These are phyloP conservation scores for Tetradesmus lagerheimii DNA, from an alignment of 139 green algal genomes.

Conservation along the genomic window DNA sequence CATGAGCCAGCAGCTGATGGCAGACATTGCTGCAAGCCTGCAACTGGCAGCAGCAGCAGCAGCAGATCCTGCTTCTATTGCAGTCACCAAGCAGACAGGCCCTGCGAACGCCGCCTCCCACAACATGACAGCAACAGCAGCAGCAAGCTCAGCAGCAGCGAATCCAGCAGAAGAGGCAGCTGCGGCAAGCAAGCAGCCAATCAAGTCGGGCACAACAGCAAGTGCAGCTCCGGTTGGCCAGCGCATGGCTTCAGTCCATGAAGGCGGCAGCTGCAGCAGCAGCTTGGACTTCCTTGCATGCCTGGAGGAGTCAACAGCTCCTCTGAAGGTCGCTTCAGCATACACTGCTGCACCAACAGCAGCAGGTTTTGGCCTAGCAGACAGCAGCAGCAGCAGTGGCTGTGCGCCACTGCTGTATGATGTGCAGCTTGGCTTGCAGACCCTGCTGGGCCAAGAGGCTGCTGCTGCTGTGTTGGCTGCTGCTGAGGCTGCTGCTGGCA, in stretches of 20 bases:
- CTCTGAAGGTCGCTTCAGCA: neutral
- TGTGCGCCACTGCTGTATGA: neutral
- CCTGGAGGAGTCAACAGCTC: neutral
- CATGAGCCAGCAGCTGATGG: neutral
- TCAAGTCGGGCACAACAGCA: too few species aligned
- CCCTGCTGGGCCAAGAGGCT: neutral
- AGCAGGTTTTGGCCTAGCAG: neutral
- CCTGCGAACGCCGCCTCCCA: neutral
- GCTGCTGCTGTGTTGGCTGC: conserved; percentile 26
- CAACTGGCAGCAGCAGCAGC: neutral
- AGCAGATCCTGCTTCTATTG: neutral
- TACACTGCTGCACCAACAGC: neutral
- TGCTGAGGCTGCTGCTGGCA: neutral
- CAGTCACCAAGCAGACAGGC: neutral
- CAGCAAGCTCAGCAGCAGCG: neutral
- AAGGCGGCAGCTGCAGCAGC: neutral
- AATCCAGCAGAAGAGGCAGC: neutral
- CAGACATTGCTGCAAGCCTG: neutral
- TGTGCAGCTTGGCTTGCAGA: neutral
- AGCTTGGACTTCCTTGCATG: neutral
- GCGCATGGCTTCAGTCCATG: neutral
- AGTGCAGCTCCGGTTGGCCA: neutral
- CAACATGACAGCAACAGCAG: neutral
- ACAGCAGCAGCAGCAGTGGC: conserved; percentile 6
- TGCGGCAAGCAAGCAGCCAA: neutral